Percentiles rank a stretch among this genome's conserved stretches.
Conservation (phyloP, 192 early-diverging fungal species). For the Backusella luteola region DNA sequence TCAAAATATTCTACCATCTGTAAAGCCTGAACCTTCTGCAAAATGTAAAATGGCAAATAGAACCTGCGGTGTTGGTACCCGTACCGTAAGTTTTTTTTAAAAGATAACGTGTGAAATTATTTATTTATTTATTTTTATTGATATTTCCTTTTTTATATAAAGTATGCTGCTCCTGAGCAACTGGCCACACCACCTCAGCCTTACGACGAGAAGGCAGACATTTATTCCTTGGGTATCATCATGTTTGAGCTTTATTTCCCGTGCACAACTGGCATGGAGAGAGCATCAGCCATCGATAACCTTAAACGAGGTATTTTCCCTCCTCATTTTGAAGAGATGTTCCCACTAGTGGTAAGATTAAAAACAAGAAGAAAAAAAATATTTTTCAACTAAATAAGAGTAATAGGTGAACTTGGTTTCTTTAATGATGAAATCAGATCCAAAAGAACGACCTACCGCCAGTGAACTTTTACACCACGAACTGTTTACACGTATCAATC, state of each 20-base stretch:
- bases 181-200: conserved; percentile 43
- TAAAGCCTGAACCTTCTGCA: not conserved
- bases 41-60: not conserved
- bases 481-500: conserved; percentile 42
- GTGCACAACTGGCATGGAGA: conserved; percentile 88
- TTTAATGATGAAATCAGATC: conserved; percentile 74
- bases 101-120: not conserved
- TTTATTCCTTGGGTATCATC: conserved; percentile 94
- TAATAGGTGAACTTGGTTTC: conserved; percentile 69
- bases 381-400: not conserved
- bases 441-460: conserved; percentile 65
- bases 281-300: conserved; percentile 61
- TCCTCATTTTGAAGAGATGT: conserved; percentile 58
- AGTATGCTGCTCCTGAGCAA: conserved; percentile 84
- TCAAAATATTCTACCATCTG: not conserved
- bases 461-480: conserved; percentile 68
- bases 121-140: not conserved
- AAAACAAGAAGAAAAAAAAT: not conserved
- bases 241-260: conserved; percentile 94
- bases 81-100: conserved; percentile 16
- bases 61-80: conserved; percentile 21
- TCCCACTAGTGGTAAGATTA: conserved; percentile 60
- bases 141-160: not conserved
- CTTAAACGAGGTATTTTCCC: conserved; percentile 67
- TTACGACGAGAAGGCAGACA: conserved; percentile 81